Conservation (phyloP, 208 protist genomes). For the Porcisia deanei region DNA sequence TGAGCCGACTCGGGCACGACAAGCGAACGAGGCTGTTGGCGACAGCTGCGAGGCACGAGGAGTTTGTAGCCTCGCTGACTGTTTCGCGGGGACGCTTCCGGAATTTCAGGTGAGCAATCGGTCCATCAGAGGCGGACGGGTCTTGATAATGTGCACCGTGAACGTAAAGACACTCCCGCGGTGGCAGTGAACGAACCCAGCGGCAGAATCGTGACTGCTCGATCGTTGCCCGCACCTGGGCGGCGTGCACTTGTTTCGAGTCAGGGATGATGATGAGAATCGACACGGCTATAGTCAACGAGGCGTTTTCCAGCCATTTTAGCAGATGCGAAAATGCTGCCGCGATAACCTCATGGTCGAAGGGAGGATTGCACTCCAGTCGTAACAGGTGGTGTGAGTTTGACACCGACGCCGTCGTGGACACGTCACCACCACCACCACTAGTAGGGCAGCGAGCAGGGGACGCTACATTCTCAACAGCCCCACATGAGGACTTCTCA, state of each 20-base stretch:
- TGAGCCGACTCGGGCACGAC: constrained; percentile 38
- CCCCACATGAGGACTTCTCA: neutral
- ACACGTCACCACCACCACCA: neutral
- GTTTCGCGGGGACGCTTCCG: constrained; percentile 8
- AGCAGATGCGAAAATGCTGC: constrained; percentile 36
- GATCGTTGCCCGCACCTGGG: constrained; percentile 21
- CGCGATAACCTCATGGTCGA: constrained; percentile 44
- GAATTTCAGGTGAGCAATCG: neutral
- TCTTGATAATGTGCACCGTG: constrained; percentile 33
- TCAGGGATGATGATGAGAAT: constrained; percentile 42
- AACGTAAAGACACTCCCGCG: constrained; percentile 28
- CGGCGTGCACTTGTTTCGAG: constrained; percentile 31
- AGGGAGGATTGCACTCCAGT: constrained; percentile 47
- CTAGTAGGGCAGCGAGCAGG: neutral
- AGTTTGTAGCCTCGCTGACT: neutral
- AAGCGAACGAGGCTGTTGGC: constrained; percentile 24
- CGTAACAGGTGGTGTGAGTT: constrained; percentile 8
- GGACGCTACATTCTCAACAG: neutral
- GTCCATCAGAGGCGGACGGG: neutral
- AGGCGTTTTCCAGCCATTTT: constrained; percentile 17
- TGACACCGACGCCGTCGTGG: neutral
- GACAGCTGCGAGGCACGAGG: neutral
- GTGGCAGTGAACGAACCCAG: constrained; percentile 22
- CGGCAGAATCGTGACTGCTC: constrained; percentile 41
- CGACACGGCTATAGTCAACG: constrained; percentile 11